A percentile compares a stretch with the other conserved stretches of the same genome.
Conservation (phyloP, 352 stramenopile species). For the Pythium aphanidermatum region DNA sequence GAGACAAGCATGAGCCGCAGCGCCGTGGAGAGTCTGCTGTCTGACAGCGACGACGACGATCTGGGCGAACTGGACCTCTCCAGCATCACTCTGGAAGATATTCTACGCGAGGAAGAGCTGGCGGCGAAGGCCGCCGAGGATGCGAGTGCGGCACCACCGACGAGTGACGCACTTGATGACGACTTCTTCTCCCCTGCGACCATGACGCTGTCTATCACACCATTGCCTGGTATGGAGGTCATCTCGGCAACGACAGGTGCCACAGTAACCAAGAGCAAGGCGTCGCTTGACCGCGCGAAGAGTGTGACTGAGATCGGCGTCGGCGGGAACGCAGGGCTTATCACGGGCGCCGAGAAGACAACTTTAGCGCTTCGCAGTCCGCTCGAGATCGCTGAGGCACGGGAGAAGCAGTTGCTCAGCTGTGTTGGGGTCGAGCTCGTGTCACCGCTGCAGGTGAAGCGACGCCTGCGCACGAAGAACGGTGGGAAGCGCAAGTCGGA, state of each 20-base stretch:
- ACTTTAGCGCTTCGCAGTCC: constrained; percentile 31
- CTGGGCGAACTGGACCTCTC: constrained; percentile 27
- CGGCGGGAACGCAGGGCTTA: constrained; percentile 17
- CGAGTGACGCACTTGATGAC: constrained; percentile 30
- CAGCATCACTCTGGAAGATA: constrained; percentile 33
- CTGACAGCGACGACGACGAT: constrained; percentile 32
- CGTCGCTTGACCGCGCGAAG: constrained; percentile 27
- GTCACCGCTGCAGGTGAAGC: constrained; percentile 78
- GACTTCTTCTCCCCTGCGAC: constrained; percentile 71
- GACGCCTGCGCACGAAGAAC: constrained; percentile 52
- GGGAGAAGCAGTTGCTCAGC: constrained; percentile 77
- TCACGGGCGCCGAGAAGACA: constrained; percentile 17
- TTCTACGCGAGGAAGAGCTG: constrained; percentile 36
- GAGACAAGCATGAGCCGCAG: constrained; percentile 18
- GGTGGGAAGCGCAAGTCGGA: constrained; percentile 30
- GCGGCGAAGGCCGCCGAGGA: constrained; percentile 23
- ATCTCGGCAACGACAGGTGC: constrained; percentile 7
- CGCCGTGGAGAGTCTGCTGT: constrained; percentile 22
- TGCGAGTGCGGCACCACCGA: background rate
- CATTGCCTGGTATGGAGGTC: constrained; percentile 65
- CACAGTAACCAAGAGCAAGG: constrained; percentile 1
- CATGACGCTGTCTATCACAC: constrained; percentile 41
- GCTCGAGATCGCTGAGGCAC: constrained; percentile 72
- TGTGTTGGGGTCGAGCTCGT: constrained; percentile 79
- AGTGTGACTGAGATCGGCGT: constrained; percentile 35